Percentiles rank a stretch among this genome's conserved stretches.
phyloP scores from a whole-genome alignment of 2,329 filamentous ascomycete species.

The Colletotrichum sp. region DNA sequence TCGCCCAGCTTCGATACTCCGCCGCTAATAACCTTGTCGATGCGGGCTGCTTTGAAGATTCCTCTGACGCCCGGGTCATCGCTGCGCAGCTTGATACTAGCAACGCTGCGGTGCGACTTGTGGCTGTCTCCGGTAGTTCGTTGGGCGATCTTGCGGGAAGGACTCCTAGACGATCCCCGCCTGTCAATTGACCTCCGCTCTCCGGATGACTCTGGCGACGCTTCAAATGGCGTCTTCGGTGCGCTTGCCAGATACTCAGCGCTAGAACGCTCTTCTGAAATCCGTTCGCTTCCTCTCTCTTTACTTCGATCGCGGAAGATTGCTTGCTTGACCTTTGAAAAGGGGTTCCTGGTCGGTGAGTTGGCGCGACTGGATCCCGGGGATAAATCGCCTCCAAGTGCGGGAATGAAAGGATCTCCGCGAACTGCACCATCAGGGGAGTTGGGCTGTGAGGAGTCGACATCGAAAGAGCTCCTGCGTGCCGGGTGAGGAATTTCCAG shows the following conservation, averaged over 20 bases:
- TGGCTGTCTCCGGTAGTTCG: constrained; percentile 48
- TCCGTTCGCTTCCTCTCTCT: constrained; percentile 42
- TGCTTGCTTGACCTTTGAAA: constrained; percentile 56
- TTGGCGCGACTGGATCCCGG: constrained; percentile 65
- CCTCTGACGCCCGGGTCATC: constrained; percentile 66
- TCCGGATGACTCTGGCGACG: constrained; percentile 11
- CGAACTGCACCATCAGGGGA: constrained; percentile 58
- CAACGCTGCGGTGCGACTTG: constrained; percentile 53
- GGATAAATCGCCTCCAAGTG: constrained; percentile 68
- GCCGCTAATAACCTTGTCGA: constrained; percentile 73
- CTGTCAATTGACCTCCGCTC: constrained; percentile 29
- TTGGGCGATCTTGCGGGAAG: constrained; percentile 38
- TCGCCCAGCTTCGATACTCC: constrained; percentile 63
- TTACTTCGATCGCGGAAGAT: constrained; percentile 61
- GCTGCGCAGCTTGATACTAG: constrained; percentile 49
- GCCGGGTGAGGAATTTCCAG: constrained; percentile 51
- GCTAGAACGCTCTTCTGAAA: constrained; percentile 13
- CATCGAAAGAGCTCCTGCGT: constrained; percentile 46
- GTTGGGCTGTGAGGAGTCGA: constrained; percentile 51
- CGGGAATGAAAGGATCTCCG: constrained; percentile 59
- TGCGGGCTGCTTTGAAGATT: constrained; percentile 78
- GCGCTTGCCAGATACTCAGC: constrained; percentile 32
- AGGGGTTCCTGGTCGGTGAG: constrained; percentile 68
- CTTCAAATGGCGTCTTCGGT: constrained; percentile 23
- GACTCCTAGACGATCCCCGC: constrained; percentile 40